Evolutionary conservation across 108 stramenopile species (phyloP).

Genomic region (Cylindrotheca fusiformis): DNA sequence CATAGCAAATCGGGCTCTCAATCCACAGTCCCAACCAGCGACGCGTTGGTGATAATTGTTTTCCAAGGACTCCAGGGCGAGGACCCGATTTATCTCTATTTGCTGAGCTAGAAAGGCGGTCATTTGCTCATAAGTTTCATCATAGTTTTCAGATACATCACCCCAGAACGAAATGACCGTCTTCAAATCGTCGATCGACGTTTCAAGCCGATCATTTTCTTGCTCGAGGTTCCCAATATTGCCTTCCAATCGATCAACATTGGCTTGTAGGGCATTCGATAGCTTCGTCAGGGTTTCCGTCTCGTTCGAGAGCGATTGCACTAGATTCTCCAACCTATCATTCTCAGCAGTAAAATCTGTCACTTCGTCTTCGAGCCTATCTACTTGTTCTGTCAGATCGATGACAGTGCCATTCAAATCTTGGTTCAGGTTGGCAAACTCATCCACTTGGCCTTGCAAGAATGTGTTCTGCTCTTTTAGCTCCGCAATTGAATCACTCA

Average conservation of each 20-base stretch:
- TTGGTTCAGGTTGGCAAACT: conserved; percentile 20
- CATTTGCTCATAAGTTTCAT: conserved; percentile 17
- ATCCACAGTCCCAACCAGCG: conserved; percentile 38
- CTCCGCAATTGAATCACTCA: neutral
- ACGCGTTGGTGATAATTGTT: conserved; percentile 30
- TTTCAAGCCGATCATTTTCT: conserved; percentile 30
- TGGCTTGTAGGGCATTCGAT: neutral
- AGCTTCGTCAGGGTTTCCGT: conserved; percentile 14
- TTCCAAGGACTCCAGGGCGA: conserved; percentile 20
- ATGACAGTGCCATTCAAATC: conserved; percentile 20
- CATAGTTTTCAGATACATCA: conserved; percentile 18
- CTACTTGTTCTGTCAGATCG: conserved; percentile 15
- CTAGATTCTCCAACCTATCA: conserved; percentile 7
- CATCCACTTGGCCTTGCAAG: neutral
- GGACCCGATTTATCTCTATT: conserved; percentile 18
- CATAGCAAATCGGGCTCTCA: conserved; percentile 14
- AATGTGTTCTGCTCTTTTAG: neutral
- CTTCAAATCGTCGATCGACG: conserved; percentile 6
- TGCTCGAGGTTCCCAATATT: conserved; percentile 8
- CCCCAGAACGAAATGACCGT: conserved; percentile 29
- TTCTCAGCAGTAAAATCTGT: conserved; percentile 22
- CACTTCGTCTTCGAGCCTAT: conserved; percentile 15
- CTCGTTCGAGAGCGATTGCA: conserved; percentile 1
- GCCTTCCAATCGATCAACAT: neutral
- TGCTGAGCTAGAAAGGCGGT: conserved; percentile 22